Evolutionary conservation across 352 stramenopile species (phyloP).

Genomic region (Phytophthora sojae): DNA sequence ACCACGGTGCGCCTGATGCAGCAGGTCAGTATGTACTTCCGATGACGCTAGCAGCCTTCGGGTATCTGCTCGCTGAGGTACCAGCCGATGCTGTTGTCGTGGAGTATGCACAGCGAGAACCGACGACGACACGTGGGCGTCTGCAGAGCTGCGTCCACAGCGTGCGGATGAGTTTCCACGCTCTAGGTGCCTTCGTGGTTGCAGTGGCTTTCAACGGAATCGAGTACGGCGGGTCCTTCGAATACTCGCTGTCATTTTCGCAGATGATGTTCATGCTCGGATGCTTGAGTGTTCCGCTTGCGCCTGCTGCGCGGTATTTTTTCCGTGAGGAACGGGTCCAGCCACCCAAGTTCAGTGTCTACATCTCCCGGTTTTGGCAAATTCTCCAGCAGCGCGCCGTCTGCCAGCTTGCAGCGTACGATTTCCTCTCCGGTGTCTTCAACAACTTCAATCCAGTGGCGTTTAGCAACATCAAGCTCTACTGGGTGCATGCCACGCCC

Average conservation of each 20-base stretch:
- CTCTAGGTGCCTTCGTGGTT: conserved; percentile 38
- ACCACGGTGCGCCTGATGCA: conserved; percentile 23
- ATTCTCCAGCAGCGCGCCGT: conserved; percentile 51
- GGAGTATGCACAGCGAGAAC: conserved; percentile 51
- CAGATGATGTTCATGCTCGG: conserved; percentile 43
- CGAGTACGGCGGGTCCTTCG: conserved; percentile 44
- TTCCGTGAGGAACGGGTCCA: conserved; percentile 22
- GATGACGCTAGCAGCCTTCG: conserved; percentile 55
- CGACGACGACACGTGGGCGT: conserved; percentile 36
- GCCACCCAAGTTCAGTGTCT: conserved; percentile 18
- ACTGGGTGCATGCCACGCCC: conserved; percentile 54
- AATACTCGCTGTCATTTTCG: conserved; percentile 40
- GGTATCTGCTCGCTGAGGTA: conserved; percentile 50
- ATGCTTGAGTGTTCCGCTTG: conserved; percentile 18
- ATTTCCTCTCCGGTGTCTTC: conserved; percentile 53
- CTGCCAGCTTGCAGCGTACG: conserved; percentile 54
- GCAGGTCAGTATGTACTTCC: conserved; percentile 43
- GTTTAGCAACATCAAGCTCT: conserved; percentile 42
- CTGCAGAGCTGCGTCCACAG: conserved; percentile 48
- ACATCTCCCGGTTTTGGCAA: conserved; percentile 46
- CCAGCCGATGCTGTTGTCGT: conserved; percentile 58
- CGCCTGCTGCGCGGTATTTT: conserved; percentile 33
- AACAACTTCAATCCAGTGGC: conserved; percentile 55
- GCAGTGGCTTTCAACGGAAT: conserved; percentile 42
- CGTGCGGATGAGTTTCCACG: conserved; percentile 38